A percentile compares a stretch with the other conserved stretches of the same genome.
Conservation (phyloP, 257 asterid genomes). For the Ophiorrhiza pumila region DNA sequence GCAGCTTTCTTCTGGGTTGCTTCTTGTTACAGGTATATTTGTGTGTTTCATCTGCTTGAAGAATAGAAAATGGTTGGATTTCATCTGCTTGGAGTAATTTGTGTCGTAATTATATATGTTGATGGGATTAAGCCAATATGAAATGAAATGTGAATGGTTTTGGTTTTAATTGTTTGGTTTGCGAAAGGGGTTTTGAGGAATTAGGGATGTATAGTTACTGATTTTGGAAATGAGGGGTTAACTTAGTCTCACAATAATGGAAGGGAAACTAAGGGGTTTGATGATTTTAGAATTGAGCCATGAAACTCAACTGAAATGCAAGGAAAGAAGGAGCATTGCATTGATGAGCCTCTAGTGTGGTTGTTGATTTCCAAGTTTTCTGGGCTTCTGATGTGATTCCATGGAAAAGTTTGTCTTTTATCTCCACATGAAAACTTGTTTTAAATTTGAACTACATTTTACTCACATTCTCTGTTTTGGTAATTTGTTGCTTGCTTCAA, state of each 20-base stretch:
- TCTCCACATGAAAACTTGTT: background rate
- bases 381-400: background rate
- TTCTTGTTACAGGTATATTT: slow-evolving; percentile 13
- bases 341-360: background rate
- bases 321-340: background rate
- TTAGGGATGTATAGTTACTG: no score
- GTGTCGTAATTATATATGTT: background rate
- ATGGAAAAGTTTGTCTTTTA: background rate
- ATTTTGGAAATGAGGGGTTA: background rate
- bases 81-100: background rate
- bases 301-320: no score
- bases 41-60: no score
- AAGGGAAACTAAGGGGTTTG: background rate
- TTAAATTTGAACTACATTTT: background rate
- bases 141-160: background rate
- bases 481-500: background rate
- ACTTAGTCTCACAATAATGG: background rate
- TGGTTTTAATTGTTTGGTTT: background rate
- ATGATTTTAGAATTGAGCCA: background rate
- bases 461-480: background rate
- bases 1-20: slow-evolving; percentile 22
- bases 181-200: background rate
- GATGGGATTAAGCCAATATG: background rate
- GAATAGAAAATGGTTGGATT: background rate
- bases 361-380: background rate